phyloP scores from a whole-genome alignment of 2,329 filamentous ascomycete genomes.

The Pezicula radicicola region DNA sequence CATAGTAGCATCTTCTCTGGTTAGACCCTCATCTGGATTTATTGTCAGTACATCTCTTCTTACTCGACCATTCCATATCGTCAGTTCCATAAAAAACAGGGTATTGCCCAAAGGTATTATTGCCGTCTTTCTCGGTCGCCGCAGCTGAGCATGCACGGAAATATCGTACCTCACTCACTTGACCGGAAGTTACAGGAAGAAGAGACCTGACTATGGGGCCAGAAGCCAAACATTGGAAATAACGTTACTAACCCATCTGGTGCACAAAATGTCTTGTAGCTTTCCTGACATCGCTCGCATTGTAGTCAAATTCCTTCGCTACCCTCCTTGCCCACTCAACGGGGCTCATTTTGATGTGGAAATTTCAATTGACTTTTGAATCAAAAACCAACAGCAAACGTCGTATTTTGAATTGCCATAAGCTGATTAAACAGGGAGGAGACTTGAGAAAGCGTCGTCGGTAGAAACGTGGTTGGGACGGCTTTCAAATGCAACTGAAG shows the following conservation, averaged over 20 bases:
- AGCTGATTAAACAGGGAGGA: background rate
- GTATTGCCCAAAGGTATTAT: no score
- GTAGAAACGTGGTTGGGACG: no score
- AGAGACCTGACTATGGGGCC: background rate
- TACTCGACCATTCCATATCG: no score
- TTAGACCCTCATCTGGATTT: slow-evolving; percentile 68
- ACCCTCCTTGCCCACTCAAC: slow-evolving; percentile 71
- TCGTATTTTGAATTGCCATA: background rate
- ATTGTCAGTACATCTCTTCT: no score
- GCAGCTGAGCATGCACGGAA: no score
- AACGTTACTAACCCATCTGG: slow-evolving; percentile 63
- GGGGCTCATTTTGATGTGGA: slow-evolving; percentile 49
- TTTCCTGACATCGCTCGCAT: slow-evolving; percentile 70
- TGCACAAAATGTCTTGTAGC: slow-evolving; percentile 80
- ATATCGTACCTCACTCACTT: no score
- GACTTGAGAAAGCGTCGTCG: background rate
- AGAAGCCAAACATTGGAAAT: slow-evolving; percentile 21
- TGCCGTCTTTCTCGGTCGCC: no score
- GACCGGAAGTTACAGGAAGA: no score
- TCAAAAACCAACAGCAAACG: background rate
- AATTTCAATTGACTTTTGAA: no score
- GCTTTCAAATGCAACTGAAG: no score
- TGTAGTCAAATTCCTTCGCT: slow-evolving; percentile 80
- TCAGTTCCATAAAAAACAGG: no score
- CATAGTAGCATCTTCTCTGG: slow-evolving; percentile 71